These are phyloP conservation scores for Thyridium curvatum DNA, from an alignment of 2,329 filamentous ascomycete species.

Conservation along the genomic window DNA sequence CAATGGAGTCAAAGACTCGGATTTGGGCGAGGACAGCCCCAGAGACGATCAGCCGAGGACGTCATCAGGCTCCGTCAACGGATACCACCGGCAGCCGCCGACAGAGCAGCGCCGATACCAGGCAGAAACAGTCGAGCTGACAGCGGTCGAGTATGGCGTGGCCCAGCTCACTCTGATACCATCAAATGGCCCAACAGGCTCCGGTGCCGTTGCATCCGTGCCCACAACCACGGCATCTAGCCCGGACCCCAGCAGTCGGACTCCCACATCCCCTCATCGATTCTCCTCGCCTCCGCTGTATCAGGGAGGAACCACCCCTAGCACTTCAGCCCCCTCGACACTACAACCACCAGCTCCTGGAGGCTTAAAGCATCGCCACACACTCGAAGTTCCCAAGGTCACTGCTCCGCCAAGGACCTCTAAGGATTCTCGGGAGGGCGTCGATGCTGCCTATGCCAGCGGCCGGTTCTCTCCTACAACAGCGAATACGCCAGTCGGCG, in stretches of 20 bases:
- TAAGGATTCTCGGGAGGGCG: slow-evolving; percentile 74
- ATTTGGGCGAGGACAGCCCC: slow-evolving; percentile 8
- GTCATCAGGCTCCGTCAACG: slow-evolving; percentile 11
- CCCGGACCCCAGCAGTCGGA: slow-evolving; percentile 13
- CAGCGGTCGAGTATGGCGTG: too few species aligned
- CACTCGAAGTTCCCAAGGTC: slow-evolving; percentile 75
- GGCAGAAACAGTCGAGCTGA: too few species aligned
- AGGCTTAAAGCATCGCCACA: slow-evolving; percentile 74
- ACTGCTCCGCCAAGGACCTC: slow-evolving; percentile 56
- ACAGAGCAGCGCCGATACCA: too few species aligned
- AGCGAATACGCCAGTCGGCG: slow-evolving; percentile 45
- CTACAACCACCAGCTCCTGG: slow-evolving; percentile 45
- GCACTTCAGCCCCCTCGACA: slow-evolving; percentile 8
- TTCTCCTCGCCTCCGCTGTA: slow-evolving; percentile 61
- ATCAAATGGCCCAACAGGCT: too few species aligned
- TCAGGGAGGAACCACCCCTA: slow-evolving; percentile 12
- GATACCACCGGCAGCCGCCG: too few species aligned
- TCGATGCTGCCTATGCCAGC: slow-evolving; percentile 60
- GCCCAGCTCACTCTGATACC: too few species aligned
- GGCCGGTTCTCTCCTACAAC: slow-evolving; percentile 74
- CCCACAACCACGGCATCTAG: slow-evolving; percentile 11
- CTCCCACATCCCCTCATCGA: slow-evolving; percentile 37
- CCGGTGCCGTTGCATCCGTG: slow-evolving; percentile 10
- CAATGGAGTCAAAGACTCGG: too few species aligned
- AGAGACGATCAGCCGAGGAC: slow-evolving; percentile 22